A percentile compares a stretch with the other conserved stretches of the same genome.
Conservation (phyloP, 2,329 filamentous ascomycete genomes). For the Grosmannia huntii region DNA sequence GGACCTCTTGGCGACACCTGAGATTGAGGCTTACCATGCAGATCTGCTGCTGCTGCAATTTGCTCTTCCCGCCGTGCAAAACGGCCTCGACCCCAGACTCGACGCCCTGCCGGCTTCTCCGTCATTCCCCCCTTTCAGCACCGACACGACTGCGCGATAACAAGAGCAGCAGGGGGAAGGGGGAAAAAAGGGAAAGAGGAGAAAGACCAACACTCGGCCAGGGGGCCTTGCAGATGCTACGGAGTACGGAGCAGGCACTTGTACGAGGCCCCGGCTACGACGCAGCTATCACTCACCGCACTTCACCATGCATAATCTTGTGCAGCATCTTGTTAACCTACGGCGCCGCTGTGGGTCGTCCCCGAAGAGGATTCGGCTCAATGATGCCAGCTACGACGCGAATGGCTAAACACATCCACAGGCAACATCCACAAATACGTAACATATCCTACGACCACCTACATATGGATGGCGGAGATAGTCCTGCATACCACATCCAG, state of each 20-base stretch:
- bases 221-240: no score
- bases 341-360: background rate
- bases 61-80: no score
- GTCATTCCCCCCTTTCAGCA: background rate
- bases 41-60: background rate
- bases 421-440: background rate
- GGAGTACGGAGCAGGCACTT: no score
- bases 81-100: no score
- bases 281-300: background rate
- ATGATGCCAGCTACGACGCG: background rate
- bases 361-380: background rate
- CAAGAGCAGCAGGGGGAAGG: no score
- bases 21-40: background rate
- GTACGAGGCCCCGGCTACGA: background rate
- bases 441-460: no score
- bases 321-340: background rate
- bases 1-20: background rate
- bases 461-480: background rate
- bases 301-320: background rate
- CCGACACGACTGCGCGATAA: no score
- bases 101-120: background rate
- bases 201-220: no score
- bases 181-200: no score
- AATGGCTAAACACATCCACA: background rate
- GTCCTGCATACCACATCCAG: background rate